These are phyloP conservation scores for Rutstroemia sp. DNA, from an alignment of 2,329 filamentous ascomycete species.

Conservation along the genomic window DNA sequence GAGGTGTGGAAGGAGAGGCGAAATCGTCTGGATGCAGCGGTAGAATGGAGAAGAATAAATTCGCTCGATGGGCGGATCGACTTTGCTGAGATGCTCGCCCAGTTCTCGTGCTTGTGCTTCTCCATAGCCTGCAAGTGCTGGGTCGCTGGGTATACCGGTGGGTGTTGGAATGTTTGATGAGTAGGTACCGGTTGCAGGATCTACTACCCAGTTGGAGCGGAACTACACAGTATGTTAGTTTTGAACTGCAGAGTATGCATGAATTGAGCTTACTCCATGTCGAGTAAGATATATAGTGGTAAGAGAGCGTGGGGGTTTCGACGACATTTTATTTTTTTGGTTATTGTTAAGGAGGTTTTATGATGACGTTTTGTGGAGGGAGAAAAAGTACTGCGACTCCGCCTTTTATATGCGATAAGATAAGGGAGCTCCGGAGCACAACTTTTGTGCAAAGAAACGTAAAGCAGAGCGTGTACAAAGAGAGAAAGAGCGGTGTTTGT, in stretches of 20 bases:
- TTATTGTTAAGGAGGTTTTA: background rate
- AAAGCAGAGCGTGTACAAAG: too few species aligned
- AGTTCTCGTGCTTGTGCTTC: slow-evolving; percentile 77
- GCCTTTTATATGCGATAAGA: slow-evolving; percentile 9
- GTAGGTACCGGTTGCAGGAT: slow-evolving; percentile 74
- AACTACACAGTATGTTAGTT: slow-evolving; percentile 49
- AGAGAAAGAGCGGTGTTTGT: too few species aligned
- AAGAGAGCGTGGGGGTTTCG: slow-evolving; percentile 3
- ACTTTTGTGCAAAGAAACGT: background rate
- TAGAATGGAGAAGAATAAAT: slow-evolving; percentile 86
- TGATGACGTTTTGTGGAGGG: slow-evolving; percentile 3
- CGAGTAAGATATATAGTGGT: slow-evolving; percentile 61
- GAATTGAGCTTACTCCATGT: slow-evolving; percentile 56
- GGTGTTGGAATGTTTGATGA: slow-evolving; percentile 66
- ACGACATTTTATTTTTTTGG: background rate
- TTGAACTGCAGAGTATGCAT: slow-evolving; percentile 11
- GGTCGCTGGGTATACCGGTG: slow-evolving; percentile 82
- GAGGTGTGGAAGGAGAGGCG: slow-evolving; percentile 54
- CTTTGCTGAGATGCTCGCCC: slow-evolving; percentile 51
- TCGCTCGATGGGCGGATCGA: slow-evolving; percentile 61
- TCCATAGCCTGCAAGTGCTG: slow-evolving; percentile 79
- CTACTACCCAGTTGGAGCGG: slow-evolving; percentile 82
- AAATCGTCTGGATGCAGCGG: slow-evolving; percentile 77
- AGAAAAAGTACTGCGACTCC: background rate
- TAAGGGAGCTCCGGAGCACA: slow-evolving; percentile 19